Evolutionary conservation across 2,329 filamentous ascomycete genomes (phyloP), one percentile per base, ranked within the genome.

Genomic region (Hawksworthiomyces lignivorus): DNA sequence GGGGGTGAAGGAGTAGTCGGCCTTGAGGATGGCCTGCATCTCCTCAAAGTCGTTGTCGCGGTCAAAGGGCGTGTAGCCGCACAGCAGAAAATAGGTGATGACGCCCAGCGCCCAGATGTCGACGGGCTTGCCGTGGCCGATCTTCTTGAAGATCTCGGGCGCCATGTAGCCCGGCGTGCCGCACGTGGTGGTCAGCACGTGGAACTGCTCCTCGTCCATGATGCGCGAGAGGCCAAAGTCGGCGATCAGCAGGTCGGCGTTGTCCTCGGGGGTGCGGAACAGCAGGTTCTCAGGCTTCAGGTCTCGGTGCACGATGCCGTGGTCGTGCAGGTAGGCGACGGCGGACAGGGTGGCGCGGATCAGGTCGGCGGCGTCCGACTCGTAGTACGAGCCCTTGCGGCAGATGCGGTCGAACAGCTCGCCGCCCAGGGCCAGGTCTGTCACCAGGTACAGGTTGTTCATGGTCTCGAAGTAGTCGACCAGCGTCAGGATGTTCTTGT

Each of bases 381-480:
- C 92, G 69, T 94, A 97, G 72, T 98, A 98, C 47, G 87, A 94
- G 51, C 92, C 92, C 68, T 98, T 98, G 50, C 92, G 84, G 65
- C 92, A 98, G 63, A 98, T 98, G 54, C 92, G 87, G 63, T 98
- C 92, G 62, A 98, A 98, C 14, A 98, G 79, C 64, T 98, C 92
- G 53, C 92, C 92, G 50, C 92, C 92, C 15, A 97, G 80, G 15
- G 92, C 92, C 24, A 98, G 83, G 58, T 98, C 92, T 32, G 92
- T 97, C 39, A 98, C 92, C 28, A 98, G 82, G 62, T 98, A 98
- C 51, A 98, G 76, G 65, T 98, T 98, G 69, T 98, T 97, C 86
- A 96, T 94, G 7, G 92, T 98, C 69, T 98, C 92, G 59, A 98
- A 98, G 66, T 97, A 98, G 69, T 98, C 92, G 55, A 97, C 92